phyloP scores from a whole-genome alignment of 371 early-diverging fungal species.

The Chytridiales sp. region DNA sequence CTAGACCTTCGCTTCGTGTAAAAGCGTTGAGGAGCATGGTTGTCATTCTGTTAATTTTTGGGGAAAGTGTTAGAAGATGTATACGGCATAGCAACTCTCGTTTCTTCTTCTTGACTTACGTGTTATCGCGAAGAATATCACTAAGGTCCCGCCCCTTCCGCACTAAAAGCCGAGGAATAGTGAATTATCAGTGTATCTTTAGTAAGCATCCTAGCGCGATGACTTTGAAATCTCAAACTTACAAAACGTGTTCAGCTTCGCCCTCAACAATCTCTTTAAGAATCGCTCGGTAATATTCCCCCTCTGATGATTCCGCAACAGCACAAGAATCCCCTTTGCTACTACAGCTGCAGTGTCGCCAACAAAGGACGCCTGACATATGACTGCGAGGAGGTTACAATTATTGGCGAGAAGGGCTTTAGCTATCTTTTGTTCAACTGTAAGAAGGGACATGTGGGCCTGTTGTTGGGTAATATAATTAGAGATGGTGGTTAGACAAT shows the following conservation, averaged over 20 bases:
- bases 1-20: conserved; percentile 38
- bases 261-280: conserved; percentile 36
- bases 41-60: conserved; percentile 32
- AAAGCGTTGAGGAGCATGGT: conserved; percentile 49
- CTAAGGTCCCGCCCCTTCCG: conserved; percentile 40
- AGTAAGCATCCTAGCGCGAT: conserved; percentile 1
- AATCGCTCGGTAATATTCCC: conserved; percentile 36
- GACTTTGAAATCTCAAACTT: not conserved
- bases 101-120: conserved; percentile 3
- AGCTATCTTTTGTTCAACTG: conserved; percentile 11
- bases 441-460: no score
- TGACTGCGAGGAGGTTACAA: conserved; percentile 34
- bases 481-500: no score
- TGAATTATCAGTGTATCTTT: not conserved
- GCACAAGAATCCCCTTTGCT: conserved; percentile 39
- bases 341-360: conserved; percentile 47
- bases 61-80: not conserved
- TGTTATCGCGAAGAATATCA: conserved; percentile 48
- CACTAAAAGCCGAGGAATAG: conserved; percentile 15
- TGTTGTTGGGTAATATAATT: no score
- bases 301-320: conserved; percentile 20
- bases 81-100: not conserved
- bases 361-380: conserved; percentile 41
- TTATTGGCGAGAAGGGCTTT: conserved; percentile 32
- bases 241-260: conserved; percentile 17